Base-by-base conservation (phyloP, 306 rosid genomes). In the Leucaena leucocephala region DNA sequence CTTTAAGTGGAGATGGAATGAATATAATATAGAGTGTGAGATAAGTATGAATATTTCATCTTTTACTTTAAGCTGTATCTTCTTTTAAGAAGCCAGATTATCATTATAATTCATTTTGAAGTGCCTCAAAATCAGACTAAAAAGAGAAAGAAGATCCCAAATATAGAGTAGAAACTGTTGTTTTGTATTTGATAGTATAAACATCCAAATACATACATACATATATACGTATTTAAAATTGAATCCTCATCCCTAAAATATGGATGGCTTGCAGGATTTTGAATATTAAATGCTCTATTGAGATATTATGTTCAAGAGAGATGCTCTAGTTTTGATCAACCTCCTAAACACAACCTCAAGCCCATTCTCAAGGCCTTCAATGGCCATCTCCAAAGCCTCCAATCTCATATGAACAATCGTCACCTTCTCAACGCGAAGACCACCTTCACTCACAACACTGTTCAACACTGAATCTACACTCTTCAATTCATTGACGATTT, bases 291-390 rank as follows among this genome's bases (percentile, higher is more conserved):
- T 6, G 19, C 39, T 45, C 64, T 84, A 90, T 59, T 84, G 90
- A 61, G 92, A 85, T 68, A 86, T 67, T 74, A 84, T 83, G 85
- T 91, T 93, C 80, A 90, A 80, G 69, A 93, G 89, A 6, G 72
- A 78, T 63, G 88, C 78, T 84, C 98, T 93, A 1, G 85, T 78
- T 68, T 83, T 93, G 4, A 91, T 84, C 87, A 93, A 76, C 38
- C 75, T 64, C 86, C 91, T 88, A 72, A 87, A 91, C 48, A 91
- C 33, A 8, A 39, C 80, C 65, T 86, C 92, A 82, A 93, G 61
- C 7, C 86, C 85, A 74, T 71, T 88, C 78, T 90, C 97, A 39
- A 91, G 34, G 52, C 72, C 81, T 81, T 88, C 90, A 75, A 86
- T 81, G 44, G 83, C 77, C 38, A 69, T 80, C 66, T 88, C 93